Evolutionary conservation across 179 eudicot genomes (phyloP).

Genomic region (Dionaea muscipula): DNA sequence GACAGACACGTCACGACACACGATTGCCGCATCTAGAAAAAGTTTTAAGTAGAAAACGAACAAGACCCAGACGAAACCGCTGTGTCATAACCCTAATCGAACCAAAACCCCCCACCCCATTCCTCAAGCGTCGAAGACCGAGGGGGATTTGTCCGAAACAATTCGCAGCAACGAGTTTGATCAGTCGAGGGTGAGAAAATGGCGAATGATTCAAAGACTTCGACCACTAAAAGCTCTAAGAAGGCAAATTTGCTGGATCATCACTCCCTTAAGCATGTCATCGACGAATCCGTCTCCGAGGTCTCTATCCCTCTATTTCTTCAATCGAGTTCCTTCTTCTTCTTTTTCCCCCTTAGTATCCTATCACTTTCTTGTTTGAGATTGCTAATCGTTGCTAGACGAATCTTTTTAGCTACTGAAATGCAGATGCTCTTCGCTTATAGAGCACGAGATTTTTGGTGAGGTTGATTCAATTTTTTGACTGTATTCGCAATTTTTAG

Average conservation of each 20-base stretch:
- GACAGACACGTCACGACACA: too few relatives aligned
- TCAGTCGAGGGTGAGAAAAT: too few relatives aligned
- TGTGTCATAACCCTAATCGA: too few relatives aligned
- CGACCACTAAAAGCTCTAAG: conserved; percentile 38
- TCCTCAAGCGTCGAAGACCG: too few relatives aligned
- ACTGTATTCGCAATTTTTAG: neutral
- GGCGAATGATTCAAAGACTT: conserved; percentile 14
- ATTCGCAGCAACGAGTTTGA: neutral
- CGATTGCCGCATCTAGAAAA: too few relatives aligned
- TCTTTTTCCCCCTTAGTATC: neutral
- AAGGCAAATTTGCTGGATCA: conserved; percentile 68
- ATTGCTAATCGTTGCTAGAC: too few relatives aligned
- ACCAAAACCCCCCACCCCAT: too few relatives aligned
- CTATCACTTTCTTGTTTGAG: neutral
- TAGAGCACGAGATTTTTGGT: neutral
- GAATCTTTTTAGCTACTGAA: neutral
- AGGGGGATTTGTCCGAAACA: too few relatives aligned
- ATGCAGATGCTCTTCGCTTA: neutral
- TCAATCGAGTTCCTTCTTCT: neutral
- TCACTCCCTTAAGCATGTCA: conserved; percentile 54
- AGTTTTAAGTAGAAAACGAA: too few relatives aligned
- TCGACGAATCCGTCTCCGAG: conserved; percentile 65
- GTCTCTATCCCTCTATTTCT: conserved; percentile 9
- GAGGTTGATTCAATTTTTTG: neutral
- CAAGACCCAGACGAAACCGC: too few relatives aligned